phyloP scores from a whole-genome alignment of 306 rosid genomes.

The peach (Prunus persica) region Prunus_persica_NCBIv2 NC_034016.1:6635001-6635500 shows the following conservation, averaged over 20 bases:
- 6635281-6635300: neutral
- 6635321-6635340: constrained; percentile 23
- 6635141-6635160: neutral
- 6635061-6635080: neutral
- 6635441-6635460: constrained; percentile 32
- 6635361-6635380: neutral
- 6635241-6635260: neutral
- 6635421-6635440: constrained; percentile 7
- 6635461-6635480: constrained; percentile 28
- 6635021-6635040: no score
- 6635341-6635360: constrained; percentile 6
- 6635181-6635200: neutral
- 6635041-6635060: neutral
- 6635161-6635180: neutral
- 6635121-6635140: neutral
- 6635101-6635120: neutral
- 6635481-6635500: neutral
- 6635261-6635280: neutral
- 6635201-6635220: neutral
- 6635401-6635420: constrained; percentile 17
- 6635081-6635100: neutral
- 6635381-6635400: constrained; percentile 9
- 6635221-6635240: neutral
- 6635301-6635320: constrained; percentile 11
- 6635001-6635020: no score